These are phyloP conservation scores for Aspergillus mulundensis DNA, from an alignment of 495 filamentous ascomycete genomes.

Conservation along the genomic window DNA sequence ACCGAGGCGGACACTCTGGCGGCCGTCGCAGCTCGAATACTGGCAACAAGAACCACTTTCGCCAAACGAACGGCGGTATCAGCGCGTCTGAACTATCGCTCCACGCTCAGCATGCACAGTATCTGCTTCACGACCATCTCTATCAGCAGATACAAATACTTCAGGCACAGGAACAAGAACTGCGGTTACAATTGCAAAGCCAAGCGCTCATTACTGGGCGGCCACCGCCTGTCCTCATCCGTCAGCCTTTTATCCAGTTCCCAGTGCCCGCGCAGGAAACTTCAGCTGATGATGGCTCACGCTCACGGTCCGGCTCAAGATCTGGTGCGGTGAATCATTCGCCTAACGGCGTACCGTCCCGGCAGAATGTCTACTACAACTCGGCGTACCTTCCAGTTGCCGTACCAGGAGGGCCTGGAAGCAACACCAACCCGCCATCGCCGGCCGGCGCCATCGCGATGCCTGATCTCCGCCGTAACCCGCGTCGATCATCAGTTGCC, in stretches of 20 bases:
- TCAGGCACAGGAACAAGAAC: slow-evolving; percentile 61
- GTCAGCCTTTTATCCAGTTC: slow-evolving; percentile 44
- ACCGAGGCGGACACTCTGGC: slow-evolving; percentile 38
- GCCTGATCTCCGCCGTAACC: slow-evolving; percentile 54
- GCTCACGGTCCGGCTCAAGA: slow-evolving; percentile 40
- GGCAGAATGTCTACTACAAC: slow-evolving; percentile 47
- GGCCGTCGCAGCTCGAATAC: slow-evolving; percentile 55
- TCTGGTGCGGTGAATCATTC: slow-evolving; percentile 45
- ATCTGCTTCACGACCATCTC: slow-evolving; percentile 54
- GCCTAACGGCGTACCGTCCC: slow-evolving; percentile 43
- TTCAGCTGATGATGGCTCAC: slow-evolving; percentile 36
- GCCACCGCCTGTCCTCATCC: slow-evolving; percentile 44
- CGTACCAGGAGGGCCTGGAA: slow-evolving; percentile 42
- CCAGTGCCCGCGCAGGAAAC: slow-evolving; percentile 39
- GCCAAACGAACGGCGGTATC: slow-evolving; percentile 30
- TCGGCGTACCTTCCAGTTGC: slow-evolving; percentile 44
- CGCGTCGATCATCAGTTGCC: slow-evolving; percentile 53
- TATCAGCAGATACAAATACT: slow-evolving; percentile 61
- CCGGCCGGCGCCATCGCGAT: slow-evolving; percentile 51
- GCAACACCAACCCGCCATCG: slow-evolving; percentile 59
- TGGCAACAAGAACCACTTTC: slow-evolving; percentile 36
- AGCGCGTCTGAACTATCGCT: slow-evolving; percentile 38
- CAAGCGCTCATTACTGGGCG: slow-evolving; percentile 52
- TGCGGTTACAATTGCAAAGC: slow-evolving; percentile 58
- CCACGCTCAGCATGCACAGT: slow-evolving; percentile 49